phyloP scores from a whole-genome alignment of 78 protist species.

The Dictyostelium brefeldianum region DNA sequence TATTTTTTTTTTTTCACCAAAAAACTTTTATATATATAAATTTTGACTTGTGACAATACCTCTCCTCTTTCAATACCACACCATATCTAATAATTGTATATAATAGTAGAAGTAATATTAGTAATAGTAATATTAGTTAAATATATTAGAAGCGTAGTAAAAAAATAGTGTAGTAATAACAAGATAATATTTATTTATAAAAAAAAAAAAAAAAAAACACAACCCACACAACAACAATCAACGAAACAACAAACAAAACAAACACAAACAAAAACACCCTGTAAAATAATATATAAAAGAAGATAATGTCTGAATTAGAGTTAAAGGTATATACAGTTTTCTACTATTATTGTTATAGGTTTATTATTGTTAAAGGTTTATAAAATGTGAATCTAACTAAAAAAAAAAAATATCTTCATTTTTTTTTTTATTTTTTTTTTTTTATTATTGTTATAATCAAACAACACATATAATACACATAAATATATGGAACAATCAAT shows the following conservation, averaged over 20 bases:
- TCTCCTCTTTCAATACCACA: too few species aligned
- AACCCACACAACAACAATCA: background rate
- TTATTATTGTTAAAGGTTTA: too few species aligned
- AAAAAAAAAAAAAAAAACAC: background rate
- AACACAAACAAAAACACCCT: background rate
- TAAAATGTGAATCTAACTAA: too few species aligned
- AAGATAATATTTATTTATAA: background rate
- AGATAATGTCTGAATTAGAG: conserved; percentile 8
- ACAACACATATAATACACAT: background rate
- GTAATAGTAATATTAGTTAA: too few species aligned
- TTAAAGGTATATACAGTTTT: background rate
- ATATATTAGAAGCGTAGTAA: background rate
- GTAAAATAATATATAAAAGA: background rate
- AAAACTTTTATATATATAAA: too few species aligned
- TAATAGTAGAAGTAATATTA: too few species aligned
- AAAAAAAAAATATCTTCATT: background rate
- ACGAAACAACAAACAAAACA: background rate
- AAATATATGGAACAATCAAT: background rate
- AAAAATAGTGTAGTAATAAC: background rate
- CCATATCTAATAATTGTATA: too few species aligned
- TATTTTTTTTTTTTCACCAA: too few species aligned
- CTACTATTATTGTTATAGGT: too few species aligned
- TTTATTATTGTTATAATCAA: background rate
- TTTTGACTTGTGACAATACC: too few species aligned
- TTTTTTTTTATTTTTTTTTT: background rate